These are phyloP conservation scores for Pistacia integerrima DNA, from an alignment of 345 rosid genomes.

Conservation along the genomic window DNA sequence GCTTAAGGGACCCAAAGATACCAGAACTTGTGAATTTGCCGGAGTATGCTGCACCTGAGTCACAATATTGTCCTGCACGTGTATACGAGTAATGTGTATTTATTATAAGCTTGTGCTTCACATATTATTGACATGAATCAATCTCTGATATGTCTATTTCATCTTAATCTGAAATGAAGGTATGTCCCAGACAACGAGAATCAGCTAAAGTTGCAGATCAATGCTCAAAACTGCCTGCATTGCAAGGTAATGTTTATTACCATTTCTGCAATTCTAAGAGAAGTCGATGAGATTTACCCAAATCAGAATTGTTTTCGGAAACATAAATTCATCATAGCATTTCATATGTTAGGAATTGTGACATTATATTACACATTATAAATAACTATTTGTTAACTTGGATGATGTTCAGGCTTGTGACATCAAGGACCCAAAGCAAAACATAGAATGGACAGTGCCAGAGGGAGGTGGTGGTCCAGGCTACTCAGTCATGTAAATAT, in stretches of 20 bases:
- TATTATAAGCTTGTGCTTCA: constrained; percentile 6
- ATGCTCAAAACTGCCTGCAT: constrained; percentile 87
- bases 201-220: constrained; percentile 78
- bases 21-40: constrained; percentile 78
- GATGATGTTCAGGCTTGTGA: constrained; percentile 69
- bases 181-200: constrained; percentile 72
- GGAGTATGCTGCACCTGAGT: constrained; percentile 81
- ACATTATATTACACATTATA: too few species aligned
- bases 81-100: constrained; percentile 76
- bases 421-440: constrained; percentile 93
- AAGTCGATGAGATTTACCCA: too few species aligned
- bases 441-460: constrained; percentile 90
- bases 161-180: constrained; percentile 38
- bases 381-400: neutral
- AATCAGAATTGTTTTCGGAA: too few species aligned
- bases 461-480: constrained; percentile 98
- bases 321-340: too few species aligned
- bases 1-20: constrained; percentile 62
- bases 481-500: constrained; percentile 69
- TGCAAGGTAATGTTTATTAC: constrained; percentile 74
- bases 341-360: too few species aligned
- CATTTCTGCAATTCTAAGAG: too few species aligned
- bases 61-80: constrained; percentile 93
- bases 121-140: constrained; percentile 5
- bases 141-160: constrained; percentile 4